phyloP scores from a whole-genome alignment of 306 rosid species.

The Vigna angularis region DNA sequence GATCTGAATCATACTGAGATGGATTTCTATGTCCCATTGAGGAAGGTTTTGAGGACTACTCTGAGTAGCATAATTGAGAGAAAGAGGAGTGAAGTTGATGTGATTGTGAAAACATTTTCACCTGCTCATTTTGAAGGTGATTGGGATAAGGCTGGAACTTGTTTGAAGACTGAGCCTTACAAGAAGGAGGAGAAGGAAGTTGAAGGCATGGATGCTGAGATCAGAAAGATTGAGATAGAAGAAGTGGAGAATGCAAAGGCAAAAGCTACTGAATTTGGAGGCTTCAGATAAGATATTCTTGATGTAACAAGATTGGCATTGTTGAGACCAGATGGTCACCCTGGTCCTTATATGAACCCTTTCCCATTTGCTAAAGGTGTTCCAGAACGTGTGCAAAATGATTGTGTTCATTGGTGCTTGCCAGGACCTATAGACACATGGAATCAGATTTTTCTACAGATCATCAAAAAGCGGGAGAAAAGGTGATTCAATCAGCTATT shows the following conservation, averaged over 20 bases:
- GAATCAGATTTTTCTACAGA: slow-evolving; percentile 67
- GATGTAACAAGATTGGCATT: slow-evolving; percentile 68
- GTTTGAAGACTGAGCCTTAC: slow-evolving; percentile 69
- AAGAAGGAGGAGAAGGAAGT: slow-evolving; percentile 56
- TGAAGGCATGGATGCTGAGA: slow-evolving; percentile 75
- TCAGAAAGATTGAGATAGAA: slow-evolving; percentile 65
- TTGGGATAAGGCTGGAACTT: slow-evolving; percentile 83
- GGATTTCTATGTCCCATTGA: slow-evolving; percentile 69
- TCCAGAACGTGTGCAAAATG: slow-evolving; percentile 67
- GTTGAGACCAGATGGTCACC: slow-evolving; percentile 84
- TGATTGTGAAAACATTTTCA: slow-evolving; percentile 71
- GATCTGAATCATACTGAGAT: slow-evolving; percentile 65
- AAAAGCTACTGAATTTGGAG: slow-evolving; percentile 43
- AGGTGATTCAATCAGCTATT: background rate
- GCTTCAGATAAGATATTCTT: slow-evolving; percentile 56
- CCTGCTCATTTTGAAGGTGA: slow-evolving; percentile 89
- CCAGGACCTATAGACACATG: slow-evolving; percentile 87
- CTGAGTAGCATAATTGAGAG: slow-evolving; percentile 59
- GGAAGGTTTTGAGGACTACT: slow-evolving; percentile 64
- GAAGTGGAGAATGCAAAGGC: slow-evolving; percentile 66
- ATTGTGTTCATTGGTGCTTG: slow-evolving; percentile 89
- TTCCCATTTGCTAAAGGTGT: slow-evolving; percentile 62
- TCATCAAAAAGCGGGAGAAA: slow-evolving; percentile 52
- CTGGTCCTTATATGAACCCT: slow-evolving; percentile 78
- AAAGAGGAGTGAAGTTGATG: slow-evolving; percentile 46